Conservation (phyloP, 2,329 filamentous ascomycete genomes). For the Neonectria hederae region DNA sequence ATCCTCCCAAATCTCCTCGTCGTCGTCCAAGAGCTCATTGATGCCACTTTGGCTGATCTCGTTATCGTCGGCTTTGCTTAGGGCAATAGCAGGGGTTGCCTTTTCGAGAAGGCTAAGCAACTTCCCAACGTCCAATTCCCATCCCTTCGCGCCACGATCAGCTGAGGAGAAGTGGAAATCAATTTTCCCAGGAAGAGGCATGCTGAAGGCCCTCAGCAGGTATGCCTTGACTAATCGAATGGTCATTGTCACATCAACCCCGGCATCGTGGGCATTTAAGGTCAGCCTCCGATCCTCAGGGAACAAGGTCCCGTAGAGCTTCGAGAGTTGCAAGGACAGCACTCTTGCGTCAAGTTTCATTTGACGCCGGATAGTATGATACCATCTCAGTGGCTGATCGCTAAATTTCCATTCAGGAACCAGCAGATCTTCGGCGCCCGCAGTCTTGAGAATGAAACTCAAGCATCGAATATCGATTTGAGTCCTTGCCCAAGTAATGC, state of each 20-base stretch:
- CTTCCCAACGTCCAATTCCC: slow-evolving; percentile 14
- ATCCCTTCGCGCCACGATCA: slow-evolving; percentile 11
- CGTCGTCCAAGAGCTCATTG: slow-evolving; percentile 24
- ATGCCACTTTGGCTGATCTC: slow-evolving; percentile 21
- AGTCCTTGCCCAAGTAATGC: neutral
- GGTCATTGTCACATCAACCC: slow-evolving; percentile 12
- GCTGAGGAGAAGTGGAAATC: slow-evolving; percentile 18
- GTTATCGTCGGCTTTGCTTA: slow-evolving; percentile 19
- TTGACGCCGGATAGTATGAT: neutral
- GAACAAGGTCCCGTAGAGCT: slow-evolving; percentile 13
- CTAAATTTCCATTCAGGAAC: slow-evolving; percentile 2
- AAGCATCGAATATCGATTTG: slow-evolving; percentile 5
- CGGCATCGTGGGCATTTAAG: slow-evolving; percentile 12
- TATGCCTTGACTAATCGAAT: slow-evolving; percentile 15
- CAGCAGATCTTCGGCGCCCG: slow-evolving; percentile 5
- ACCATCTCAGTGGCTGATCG: slow-evolving; percentile 8
- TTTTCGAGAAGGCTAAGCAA: slow-evolving; percentile 18
- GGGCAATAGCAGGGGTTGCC: slow-evolving; percentile 13
- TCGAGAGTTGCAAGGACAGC: slow-evolving; percentile 4
- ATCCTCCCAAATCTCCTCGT: slow-evolving; percentile 19
- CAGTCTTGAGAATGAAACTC: slow-evolving; percentile 4
- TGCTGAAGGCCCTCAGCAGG: slow-evolving; percentile 15
- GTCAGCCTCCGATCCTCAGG: slow-evolving; percentile 15
- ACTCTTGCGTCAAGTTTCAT: slow-evolving; percentile 5
- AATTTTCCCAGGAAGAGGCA: slow-evolving; percentile 19